Conservation (phyloP, 176 grass and related monocot genomes). For the Typha latifolia region DNA sequence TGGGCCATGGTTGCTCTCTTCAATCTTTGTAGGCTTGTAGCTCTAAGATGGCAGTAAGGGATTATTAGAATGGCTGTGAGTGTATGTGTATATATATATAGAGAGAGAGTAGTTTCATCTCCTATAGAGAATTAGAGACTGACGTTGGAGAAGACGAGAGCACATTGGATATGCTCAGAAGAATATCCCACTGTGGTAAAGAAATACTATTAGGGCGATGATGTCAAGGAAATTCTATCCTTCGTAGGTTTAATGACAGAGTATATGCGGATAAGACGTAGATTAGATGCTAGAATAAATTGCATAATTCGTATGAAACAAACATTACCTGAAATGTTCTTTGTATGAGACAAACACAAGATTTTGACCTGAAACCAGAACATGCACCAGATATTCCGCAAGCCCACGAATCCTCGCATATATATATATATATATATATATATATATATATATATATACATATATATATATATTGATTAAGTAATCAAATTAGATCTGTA, state of each 20-base stretch:
- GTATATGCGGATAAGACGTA: neutral
- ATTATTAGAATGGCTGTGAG: no score
- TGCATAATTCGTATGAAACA: neutral
- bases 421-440: no score
- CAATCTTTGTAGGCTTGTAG: no score
- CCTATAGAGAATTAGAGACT: neutral
- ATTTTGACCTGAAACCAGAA: no score
- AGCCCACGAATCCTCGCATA: no score
- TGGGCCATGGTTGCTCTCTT: slow-evolving; percentile 18
- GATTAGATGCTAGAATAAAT: neutral
- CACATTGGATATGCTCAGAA: slow-evolving; percentile 7
- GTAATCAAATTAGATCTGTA: no score
- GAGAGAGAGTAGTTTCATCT: neutral
- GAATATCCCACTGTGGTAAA: slow-evolving; percentile 3
- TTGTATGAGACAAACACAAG: no score
- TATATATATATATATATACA: no score
- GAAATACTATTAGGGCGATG: neutral
- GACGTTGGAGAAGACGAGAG: neutral
- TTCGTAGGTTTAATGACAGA: neutral
- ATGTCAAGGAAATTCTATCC: neutral
- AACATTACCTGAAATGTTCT: neutral
- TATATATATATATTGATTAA: no score
- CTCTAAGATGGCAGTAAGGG: no score
- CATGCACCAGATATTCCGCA: no score
- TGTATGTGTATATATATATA: neutral